Percentiles rank a stretch among this genome's conserved stretches.
Evolutionary conservation across 768 basidiomycete species (phyloP).

Genomic region (Suillus bovinus): DNA sequence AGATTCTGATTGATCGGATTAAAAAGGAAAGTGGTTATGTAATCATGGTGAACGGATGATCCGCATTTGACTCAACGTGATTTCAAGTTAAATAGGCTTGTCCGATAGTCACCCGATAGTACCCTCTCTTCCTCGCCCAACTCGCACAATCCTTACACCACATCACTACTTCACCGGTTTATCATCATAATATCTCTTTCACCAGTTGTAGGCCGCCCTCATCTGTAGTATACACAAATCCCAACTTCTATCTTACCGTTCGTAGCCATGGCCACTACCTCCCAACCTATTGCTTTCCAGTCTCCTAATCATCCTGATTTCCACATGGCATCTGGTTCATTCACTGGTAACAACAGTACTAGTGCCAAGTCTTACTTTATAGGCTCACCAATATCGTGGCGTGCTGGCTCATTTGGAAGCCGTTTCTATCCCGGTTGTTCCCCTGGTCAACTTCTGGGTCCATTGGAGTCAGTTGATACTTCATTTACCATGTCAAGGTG

Average conservation of each 20-base stretch:
- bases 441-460: constrained; percentile 59
- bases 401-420: constrained; percentile 63
- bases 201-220: constrained; percentile 3
- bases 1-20: neutral
- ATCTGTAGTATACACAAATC: constrained; percentile 12
- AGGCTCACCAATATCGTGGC: constrained; percentile 74
- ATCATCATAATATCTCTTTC: neutral
- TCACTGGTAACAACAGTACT: constrained; percentile 42
- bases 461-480: constrained; percentile 57
- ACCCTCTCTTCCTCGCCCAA: constrained; percentile 1
- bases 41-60: neutral
- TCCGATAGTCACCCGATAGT: constrained; percentile 2
- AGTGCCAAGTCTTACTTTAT: constrained; percentile 72
- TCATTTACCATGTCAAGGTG: neutral
- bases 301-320: constrained; percentile 25
- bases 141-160: neutral
- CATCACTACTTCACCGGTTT: neutral
- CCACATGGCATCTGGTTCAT: constrained; percentile 49
- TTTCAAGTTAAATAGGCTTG: constrained; percentile 1
- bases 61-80: neutral
- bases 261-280: constrained; percentile 34
- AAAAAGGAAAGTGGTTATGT: neutral
- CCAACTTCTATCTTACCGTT: constrained; percentile 7
- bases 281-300: constrained; percentile 48
- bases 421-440: constrained; percentile 65